A percentile compares a stretch with the other conserved stretches of the same genome.
Conservation (phyloP, 1,139 yeast species). For the Magnusiomyces fungicola region DNA sequence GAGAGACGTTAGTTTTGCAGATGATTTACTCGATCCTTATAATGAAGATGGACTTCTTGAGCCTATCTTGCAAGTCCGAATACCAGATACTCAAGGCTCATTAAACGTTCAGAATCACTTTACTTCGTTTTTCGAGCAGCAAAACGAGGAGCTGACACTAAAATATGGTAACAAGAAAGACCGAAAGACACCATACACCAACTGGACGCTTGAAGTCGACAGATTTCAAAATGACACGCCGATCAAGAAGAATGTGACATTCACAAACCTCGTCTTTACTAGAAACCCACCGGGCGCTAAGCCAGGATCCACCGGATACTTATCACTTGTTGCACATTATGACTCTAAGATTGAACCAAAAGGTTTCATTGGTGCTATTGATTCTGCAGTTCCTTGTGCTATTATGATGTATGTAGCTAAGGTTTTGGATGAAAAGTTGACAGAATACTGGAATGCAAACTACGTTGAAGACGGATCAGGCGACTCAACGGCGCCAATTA, state of each 20-base stretch:
- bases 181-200: constrained; percentile 16
- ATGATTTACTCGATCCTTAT: constrained; percentile 18
- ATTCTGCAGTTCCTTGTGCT: constrained; percentile 52
- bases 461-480: neutral
- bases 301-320: constrained; percentile 26
- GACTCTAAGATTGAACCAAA: constrained; percentile 43
- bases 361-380: constrained; percentile 55
- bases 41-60: constrained; percentile 24
- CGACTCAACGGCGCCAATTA: constrained; percentile 1
- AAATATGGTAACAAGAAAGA: neutral
- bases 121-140: constrained; percentile 17
- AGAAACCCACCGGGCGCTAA: constrained; percentile 25
- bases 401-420: constrained; percentile 41
- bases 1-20: constrained; percentile 4
- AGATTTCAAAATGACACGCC: constrained; percentile 37
- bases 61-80: constrained; percentile 34
- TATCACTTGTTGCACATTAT: constrained; percentile 48
- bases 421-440: constrained; percentile 28
- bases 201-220: constrained; percentile 40
- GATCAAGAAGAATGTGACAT: constrained; percentile 31
- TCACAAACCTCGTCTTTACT: constrained; percentile 41
- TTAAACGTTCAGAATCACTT: constrained; percentile 36
- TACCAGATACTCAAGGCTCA: constrained; percentile 43
- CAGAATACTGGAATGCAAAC: constrained; percentile 22
- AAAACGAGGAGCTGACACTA: neutral